Percentiles rank a stretch among this genome's conserved stretches.
Evolutionary conservation across 306 rosid species (phyloP).

Genomic region (Astragalus membranaceus): DNA sequence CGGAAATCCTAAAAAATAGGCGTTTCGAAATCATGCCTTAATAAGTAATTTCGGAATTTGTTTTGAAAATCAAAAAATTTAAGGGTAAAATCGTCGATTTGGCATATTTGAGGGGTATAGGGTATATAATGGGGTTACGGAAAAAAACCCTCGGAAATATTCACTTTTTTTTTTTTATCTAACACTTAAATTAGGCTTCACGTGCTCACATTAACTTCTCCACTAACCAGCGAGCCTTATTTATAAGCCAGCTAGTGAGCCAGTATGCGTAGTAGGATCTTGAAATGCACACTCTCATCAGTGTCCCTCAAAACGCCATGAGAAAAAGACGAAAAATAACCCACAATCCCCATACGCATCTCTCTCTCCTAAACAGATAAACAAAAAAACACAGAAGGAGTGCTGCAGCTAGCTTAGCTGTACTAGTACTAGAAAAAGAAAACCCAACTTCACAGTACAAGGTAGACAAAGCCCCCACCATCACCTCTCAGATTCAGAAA

Average conservation of each 20-base stretch:
- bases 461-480: constrained; percentile 13
- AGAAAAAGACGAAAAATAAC: constrained; percentile 66
- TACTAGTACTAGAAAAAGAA: neutral
- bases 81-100: too few relatives aligned
- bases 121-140: too few relatives aligned
- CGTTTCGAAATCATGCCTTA: too few relatives aligned
- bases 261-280: neutral
- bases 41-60: too few relatives aligned
- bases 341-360: constrained; percentile 16
- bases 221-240: neutral
- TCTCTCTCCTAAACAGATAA: neutral
- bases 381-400: neutral
- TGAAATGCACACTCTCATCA: neutral
- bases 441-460: neutral
- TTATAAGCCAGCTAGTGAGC: neutral
- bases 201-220: constrained; percentile 14
- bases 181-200: constrained; percentile 2
- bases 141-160: too few relatives aligned
- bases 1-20: too few relatives aligned
- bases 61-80: too few relatives aligned
- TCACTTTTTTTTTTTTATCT: neutral
- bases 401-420: neutral
- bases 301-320: constrained; percentile 48
- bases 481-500: constrained; percentile 6
- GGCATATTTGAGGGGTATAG: too few relatives aligned